Conservation (phyloP, 192 early-diverging fungal species). For the Irineochytrium annulatum region DNA sequence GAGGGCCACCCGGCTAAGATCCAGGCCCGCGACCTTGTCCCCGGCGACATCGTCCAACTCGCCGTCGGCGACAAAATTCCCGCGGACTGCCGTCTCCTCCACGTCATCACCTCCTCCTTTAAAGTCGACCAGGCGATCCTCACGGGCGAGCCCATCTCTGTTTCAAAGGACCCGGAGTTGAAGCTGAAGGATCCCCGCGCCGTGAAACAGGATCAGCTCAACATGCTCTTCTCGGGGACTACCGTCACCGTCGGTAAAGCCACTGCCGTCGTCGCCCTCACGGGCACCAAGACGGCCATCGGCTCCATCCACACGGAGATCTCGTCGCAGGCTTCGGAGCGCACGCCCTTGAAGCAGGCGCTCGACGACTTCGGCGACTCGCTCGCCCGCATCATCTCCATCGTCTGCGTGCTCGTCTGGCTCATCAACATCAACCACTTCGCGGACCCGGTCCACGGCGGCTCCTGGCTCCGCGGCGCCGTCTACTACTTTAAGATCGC, state of each 20-base stretch:
- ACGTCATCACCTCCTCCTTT: constrained; percentile 80
- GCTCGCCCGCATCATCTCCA: constrained; percentile 60
- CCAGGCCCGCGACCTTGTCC: constrained; percentile 76
- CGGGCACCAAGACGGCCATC: constrained; percentile 86
- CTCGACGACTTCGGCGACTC: constrained; percentile 88
- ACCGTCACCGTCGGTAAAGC: constrained; percentile 91
- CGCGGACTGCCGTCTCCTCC: constrained; percentile 84
- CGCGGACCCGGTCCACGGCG: constrained; percentile 65
- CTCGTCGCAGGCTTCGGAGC: constrained; percentile 76
- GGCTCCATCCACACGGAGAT: constrained; percentile 92
- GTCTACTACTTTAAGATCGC: constrained; percentile 99
- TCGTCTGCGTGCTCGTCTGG: constrained; percentile 96
- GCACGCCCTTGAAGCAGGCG: constrained; percentile 92
- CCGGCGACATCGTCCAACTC: constrained; percentile 93
- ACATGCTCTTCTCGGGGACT: constrained; percentile 97
- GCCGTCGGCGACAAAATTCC: constrained; percentile 95
- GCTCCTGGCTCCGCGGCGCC: constrained; percentile 86
- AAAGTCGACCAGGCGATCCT: constrained; percentile 91
- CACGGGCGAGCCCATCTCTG: constrained; percentile 92
- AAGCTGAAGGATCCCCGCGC: constrained; percentile 60
- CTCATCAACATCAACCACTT: constrained; percentile 98
- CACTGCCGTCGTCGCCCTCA: constrained; percentile 79
- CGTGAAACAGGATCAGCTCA: constrained; percentile 94
- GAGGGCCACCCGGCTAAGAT: constrained; percentile 66
- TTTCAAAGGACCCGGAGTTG: constrained; percentile 69